Base-by-base conservation (phyloP, 495 filamentous ascomycete genomes). In the Annulohypoxylon bovei region DNA sequence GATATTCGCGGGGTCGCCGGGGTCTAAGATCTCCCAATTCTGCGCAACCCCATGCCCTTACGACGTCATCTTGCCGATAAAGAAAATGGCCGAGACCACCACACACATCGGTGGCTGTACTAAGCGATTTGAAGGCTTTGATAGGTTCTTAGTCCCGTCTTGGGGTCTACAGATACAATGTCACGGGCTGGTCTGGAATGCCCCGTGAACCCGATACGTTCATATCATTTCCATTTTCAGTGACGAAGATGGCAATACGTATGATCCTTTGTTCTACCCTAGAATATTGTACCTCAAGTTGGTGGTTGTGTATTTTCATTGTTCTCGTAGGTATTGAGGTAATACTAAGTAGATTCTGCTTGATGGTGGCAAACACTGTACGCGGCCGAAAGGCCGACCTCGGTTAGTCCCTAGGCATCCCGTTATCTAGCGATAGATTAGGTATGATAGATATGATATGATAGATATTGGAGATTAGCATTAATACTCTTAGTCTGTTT, bases 1-100 rank as follows among this genome's bases (percentile, higher is more conserved):
- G 40, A 47, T 62, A 50, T 42, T 42, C 55, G 70, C 65, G 70
- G 70, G 70, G 70, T 73, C 61, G 65, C 65, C 65, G 56, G 70
- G 55, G 70, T 47, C 64, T 63, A 68, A 65, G 58, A 55, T 67
- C 44, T 56, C 37, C 59, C 30, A 65, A 39, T 14, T 40, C 30
- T 68, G 54, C 59, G 62, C 39, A 33, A 68, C 47, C 65, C 64
- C 63, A 63, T 59, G 52, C 23, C 18, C 25, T 57, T 25, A 37
- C 65, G 62, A 68, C 70, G 65, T 72, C 70, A 68, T 72, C 25
- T 49, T 60, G 54, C 67, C 56, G 27, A 50, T 18, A 50, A 57
- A 61, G 55, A 65, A 70, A 70, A 35, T 27, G 3, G 54, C 59
- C 67, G 67, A 70, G 60, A 70, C 60, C 47, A 60, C 62, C 62